Conservation (phyloP, 306 rosid genomes). For the Delonix regia region DNA sequence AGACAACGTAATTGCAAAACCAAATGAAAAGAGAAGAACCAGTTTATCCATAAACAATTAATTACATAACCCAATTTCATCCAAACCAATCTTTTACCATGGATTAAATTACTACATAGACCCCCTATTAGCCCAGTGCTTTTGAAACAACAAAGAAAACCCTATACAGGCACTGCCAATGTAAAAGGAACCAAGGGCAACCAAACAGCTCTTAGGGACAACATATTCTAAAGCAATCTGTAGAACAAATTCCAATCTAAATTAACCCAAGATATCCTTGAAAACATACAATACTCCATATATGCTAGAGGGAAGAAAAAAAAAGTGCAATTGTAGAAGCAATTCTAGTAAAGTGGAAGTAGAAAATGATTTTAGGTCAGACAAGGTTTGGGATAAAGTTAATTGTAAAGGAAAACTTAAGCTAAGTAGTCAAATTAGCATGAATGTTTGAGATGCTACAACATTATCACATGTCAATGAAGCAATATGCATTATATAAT, state of each 20-base stretch:
- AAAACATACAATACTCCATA: not conserved
- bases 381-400: not conserved
- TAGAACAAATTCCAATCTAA: not conserved
- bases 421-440: not conserved
- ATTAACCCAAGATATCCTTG: not conserved
- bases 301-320: not conserved
- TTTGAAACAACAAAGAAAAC: not conserved
- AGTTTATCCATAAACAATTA: not conserved
- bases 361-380: not conserved
- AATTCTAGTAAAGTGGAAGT: not conserved
- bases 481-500: not conserved
- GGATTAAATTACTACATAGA: not conserved
- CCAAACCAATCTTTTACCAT: not conserved
- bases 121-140: not conserved
- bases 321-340: not conserved
- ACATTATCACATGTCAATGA: not conserved
- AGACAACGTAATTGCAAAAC: not conserved
- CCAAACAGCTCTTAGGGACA: not conserved
- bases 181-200: not conserved
- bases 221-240: not conserved
- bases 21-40: not conserved
- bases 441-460: not conserved
- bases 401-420: not conserved
- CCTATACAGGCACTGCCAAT: not conserved
- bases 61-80: not conserved